Base-by-base conservation (phyloP, 2,329 filamentous ascomycete genomes). In the Orbilia javanica region DNA sequence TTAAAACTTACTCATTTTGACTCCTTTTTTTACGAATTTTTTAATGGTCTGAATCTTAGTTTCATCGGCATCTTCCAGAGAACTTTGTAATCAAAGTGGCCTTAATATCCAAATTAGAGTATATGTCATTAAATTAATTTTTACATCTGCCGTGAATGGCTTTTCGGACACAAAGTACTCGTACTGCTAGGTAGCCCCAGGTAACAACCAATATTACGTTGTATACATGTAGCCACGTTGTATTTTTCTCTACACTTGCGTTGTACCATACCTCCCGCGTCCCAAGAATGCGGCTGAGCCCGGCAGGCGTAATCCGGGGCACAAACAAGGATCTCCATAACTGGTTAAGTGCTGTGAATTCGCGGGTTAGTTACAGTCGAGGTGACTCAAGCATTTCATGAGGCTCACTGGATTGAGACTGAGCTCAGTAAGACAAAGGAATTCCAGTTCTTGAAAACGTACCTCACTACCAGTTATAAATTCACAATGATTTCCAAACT, bases 301-400 rank as follows among this genome's bases (percentile, higher is more conserved):
- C 20, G 66, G 55, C 34, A 64, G 67, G 67, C 67, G 20, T 11
- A 55, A 63, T 64, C 67, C 67, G 44, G 44, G 67, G 67, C 67
- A 22, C 18, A 70, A 46, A 31, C 60, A 31, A 57, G 39, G 60
- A 64, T 48, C 60, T 20, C 60, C 42, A 48, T 7, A 44, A n/a
- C n/a, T n/a, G n/a, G n/a, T n/a, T n/a, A n/a, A n/a, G n/a, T n/a
- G n/a, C n/a, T 44, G 18, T 20, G 8, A 6, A 22, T 34, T 64
- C 20, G 22, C 31, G 27, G n/a, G 50, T 31, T 3, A 11, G 10
- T 18, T 27, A 7, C 10, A 10, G 31, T 34, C 5, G 4, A 34
- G 52, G 60, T 64, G 60, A 46, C 60, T 64, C 60, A 63, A 18
- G 57, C 53, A 7, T 39, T 22, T 4, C 34, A 7, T 7, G 34